Percentiles rank a stretch among this genome's conserved stretches.
Conservation (phyloP, 345 rosid species). For the Sisymbrium altissimum region DNA sequence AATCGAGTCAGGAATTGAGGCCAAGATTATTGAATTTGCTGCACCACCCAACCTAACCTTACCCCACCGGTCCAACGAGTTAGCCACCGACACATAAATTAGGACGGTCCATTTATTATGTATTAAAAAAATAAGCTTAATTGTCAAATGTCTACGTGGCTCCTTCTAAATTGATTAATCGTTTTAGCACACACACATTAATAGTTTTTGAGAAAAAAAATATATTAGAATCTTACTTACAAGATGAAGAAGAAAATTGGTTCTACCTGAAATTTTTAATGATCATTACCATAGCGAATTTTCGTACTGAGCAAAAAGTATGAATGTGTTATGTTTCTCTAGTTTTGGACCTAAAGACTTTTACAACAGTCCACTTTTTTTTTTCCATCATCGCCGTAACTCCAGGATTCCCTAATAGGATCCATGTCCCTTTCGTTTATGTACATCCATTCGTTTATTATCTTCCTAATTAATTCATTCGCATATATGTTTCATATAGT, state of each 20-base stretch:
- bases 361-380: conserved; percentile 3
- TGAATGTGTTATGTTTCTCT: neutral
- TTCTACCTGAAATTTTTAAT: too few relatives aligned
- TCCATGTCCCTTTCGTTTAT: conserved; percentile 18
- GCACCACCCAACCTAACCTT: conserved; percentile 24
- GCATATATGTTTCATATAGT: neutral
- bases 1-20: neutral
- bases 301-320: neutral
- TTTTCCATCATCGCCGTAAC: neutral
- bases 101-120: conserved; percentile 15
- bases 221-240: neutral
- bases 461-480: neutral
- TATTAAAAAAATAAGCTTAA: neutral
- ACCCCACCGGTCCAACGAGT: conserved; percentile 11
- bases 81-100: conserved; percentile 25
- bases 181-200: neutral
- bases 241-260: neutral
- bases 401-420: neutral
- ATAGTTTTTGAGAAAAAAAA: neutral
- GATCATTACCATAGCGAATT: too few relatives aligned
- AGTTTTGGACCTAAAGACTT: neutral
- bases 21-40: conserved; percentile 14
- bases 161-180: neutral
- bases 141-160: neutral
- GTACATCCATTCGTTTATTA: neutral